Evolutionary conservation across 73 alveolate genomes (phyloP), one percentile per base, ranked within the genome.

Genomic region (Symbiodinium pilosum): DNA sequence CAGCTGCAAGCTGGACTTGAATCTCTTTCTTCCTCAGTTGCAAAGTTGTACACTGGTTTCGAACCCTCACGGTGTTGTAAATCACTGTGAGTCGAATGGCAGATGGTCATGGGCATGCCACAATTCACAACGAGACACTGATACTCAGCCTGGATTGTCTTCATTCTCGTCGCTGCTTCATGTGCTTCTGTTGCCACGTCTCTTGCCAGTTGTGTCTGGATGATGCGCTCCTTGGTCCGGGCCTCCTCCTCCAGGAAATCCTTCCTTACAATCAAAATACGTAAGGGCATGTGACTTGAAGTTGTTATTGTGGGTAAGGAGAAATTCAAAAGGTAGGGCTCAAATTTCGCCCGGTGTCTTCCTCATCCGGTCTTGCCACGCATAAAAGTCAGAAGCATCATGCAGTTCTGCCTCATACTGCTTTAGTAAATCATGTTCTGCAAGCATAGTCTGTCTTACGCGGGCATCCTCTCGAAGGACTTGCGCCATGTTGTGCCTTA

Each of bases 391-490:
- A 0, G 99, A 81, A 21, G 99, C 99, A 93, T 93, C 99, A n/a
- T 83, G 93, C 14, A 93, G 93, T 32, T 93, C 99, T 32, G 99
- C 93, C 93, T 93, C 99, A 34, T 54, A 93, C 68, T 83, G 93
- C 42, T 93, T 81, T 52, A 93, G 87, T 56, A 83, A n/a, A 41
- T 69, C 99, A 32, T 44, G 30, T 41, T 93, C 99, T 39, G 85
- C 85, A 44, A 14, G 34, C 87, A 83, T 41, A 30, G 81, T 52
- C 83, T 93, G 86, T 39, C 93, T 52, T 6, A 93, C 86, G 26
- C 87, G 93, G 5, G 99, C 99, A 83, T 93, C 99, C 56, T 81
- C 99, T 75, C 93, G 71, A 69, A 93, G 99, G 39, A 93, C 99
- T 34, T 93, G 56, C 4, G 99, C 51, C 30, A 51, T 87, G 54